A percentile compares a stretch with the other conserved stretches of the same genome.
phyloP scores from a whole-genome alignment of 2,329 filamentous ascomycete species.

The Sarocladiaceae sp. region DNA sequence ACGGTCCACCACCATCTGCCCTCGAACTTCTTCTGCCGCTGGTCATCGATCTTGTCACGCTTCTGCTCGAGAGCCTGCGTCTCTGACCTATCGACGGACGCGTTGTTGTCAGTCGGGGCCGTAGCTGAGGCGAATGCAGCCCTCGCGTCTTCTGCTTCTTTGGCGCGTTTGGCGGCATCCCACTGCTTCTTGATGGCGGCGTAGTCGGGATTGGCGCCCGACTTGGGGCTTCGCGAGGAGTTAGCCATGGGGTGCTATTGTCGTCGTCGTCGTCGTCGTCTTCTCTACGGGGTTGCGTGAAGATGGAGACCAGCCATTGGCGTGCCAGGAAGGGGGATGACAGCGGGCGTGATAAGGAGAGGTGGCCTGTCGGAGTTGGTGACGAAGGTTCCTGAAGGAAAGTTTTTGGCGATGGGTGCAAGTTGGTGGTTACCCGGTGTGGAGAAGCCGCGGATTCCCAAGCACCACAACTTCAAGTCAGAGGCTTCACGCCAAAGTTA shows the following conservation, averaged over 20 bases:
- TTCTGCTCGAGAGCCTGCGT: conserved; percentile 35
- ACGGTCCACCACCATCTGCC: conserved; percentile 51
- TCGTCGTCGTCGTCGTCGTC: conserved; percentile 5
- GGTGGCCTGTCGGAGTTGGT: too few relatives aligned
- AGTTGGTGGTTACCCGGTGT: too few relatives aligned
- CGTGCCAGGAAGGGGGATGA: too few relatives aligned
- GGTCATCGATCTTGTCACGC: conserved; percentile 40
- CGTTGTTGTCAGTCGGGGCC: conserved; percentile 8
- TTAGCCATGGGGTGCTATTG: too few relatives aligned
- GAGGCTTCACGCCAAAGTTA: too few relatives aligned
- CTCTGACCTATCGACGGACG: conserved; percentile 24
- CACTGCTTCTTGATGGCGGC: conserved; percentile 47
- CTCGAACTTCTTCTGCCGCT: conserved; percentile 44
- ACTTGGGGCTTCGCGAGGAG: conserved; percentile 23
- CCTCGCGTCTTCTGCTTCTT: conserved; percentile 30
- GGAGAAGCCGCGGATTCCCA: too few relatives aligned
- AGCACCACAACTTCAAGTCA: too few relatives aligned
- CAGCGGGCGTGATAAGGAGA: too few relatives aligned
- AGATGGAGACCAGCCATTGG: conserved; percentile 4
- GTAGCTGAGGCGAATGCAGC: background rate
- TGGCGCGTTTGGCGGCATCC: conserved; percentile 45
- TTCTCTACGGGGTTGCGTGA: conserved; percentile 2
- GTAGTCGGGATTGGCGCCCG: conserved; percentile 35
- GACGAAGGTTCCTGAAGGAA: too few relatives aligned
- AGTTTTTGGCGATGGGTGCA: too few relatives aligned